Percentiles rank a stretch among this genome's conserved stretches.
phyloP scores from a whole-genome alignment of 148 eudicot species.

The Chenopodium album region DNA sequence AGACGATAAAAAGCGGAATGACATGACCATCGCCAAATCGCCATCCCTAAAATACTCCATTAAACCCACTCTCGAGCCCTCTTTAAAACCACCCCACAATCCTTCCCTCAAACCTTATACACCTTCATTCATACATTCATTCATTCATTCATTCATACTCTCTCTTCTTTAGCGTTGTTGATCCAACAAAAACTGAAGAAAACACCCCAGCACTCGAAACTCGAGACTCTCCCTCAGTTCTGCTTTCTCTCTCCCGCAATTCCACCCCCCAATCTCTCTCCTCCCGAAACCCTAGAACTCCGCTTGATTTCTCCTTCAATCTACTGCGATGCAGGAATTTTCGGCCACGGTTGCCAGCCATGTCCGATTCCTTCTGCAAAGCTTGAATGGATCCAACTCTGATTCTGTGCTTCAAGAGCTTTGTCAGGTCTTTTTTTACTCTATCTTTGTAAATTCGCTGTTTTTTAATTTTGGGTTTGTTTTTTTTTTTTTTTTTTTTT shows the following conservation, averaged over 20 bases:
- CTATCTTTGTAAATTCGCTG: neutral
- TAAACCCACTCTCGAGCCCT: too few relatives aligned
- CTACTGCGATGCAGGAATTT: slow-evolving; percentile 50
- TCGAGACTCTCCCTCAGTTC: neutral
- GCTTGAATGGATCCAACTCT: slow-evolving; percentile 66
- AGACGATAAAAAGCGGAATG: too few relatives aligned
- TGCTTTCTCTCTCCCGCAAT: slow-evolving; percentile 8
- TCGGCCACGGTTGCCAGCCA: slow-evolving; percentile 49
- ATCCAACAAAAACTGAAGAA: neutral
- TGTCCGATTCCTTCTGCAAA: slow-evolving; percentile 55
- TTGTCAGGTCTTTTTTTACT: slow-evolving; percentile 36
- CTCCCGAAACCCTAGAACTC: slow-evolving; percentile 31
- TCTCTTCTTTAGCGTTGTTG: neutral
- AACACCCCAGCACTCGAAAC: neutral
- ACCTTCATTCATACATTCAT: too few relatives aligned
- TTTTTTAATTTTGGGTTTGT: neutral
- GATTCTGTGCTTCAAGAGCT: slow-evolving; percentile 62
- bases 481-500: neutral
- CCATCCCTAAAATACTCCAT: too few relatives aligned
- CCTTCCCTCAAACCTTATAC: too few relatives aligned
- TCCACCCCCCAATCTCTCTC: neutral
- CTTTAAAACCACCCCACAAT: too few relatives aligned
- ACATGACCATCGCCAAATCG: too few relatives aligned
- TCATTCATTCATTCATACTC: neutral
- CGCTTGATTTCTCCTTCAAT: neutral